Base-by-base conservation (phyloP, 2,329 filamentous ascomycete species). In the Fonsecaea pedrosoi region DNA sequence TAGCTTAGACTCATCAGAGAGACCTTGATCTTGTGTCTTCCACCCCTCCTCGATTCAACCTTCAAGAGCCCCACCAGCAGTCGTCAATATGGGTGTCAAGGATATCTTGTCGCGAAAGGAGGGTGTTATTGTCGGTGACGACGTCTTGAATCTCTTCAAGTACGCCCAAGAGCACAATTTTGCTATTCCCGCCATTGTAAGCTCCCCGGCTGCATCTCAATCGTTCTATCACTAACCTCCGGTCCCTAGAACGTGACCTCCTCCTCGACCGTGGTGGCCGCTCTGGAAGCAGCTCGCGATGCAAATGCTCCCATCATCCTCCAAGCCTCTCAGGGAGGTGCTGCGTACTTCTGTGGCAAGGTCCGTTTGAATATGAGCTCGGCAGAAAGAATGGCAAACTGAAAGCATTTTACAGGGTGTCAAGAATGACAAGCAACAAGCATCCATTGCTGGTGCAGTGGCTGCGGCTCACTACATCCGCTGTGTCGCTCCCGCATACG, bases 401-500 rank as follows among this genome's bases (percentile, higher is more conserved):
- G 62, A 70, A 38, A 30, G 35, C 25, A 55, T 15, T 40, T 56
- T 58, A 13, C 67, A 82, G 90, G 92, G 91, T 78, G 87, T 96
- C 76, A 83, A 87, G 83, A 96, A 97, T 77, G 82, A 84, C 70
- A 86, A 94, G 83, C 95, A 97, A 84, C 85, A 89, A 76, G 94
- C 93, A 69, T 96, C 93, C 73, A 91, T 99, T 78, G 89, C 90
- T 66, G 95, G 95, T 79, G 85, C 92, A 79, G 82, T 98, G 72
- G 94, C 95, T 71, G 94, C 87, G 75, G 95, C 95, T 74, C 92
- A 97, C 85, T 98, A 92, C 86, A 92, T 97, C 84, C 92, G 94
- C 78, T 85, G 91, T 73, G 83, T 98, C 76, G 92, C 95, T 60
- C 92, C 94, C 69, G 75, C 87, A 74, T 99, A 99, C 83, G 92